phyloP scores from a whole-genome alignment of 371 early-diverging fungal genomes.

The Quaeritorhiza haematococci region DNA sequence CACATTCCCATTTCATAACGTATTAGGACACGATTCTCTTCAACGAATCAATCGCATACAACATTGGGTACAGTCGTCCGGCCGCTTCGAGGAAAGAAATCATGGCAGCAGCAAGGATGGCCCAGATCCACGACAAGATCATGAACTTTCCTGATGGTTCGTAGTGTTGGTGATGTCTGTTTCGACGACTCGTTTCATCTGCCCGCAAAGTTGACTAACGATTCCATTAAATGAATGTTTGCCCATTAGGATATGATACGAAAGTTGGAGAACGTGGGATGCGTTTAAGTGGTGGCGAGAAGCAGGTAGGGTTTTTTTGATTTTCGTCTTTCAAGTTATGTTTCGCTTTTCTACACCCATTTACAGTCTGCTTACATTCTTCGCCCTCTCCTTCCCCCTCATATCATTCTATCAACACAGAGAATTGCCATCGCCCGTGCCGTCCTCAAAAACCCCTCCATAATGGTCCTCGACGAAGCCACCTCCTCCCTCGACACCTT shows the following conservation, averaged over 20 bases:
- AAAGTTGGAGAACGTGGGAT: slow-evolving; percentile 93
- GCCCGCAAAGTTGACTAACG: slow-evolving; percentile 60
- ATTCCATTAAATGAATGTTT: neutral
- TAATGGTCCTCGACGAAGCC: slow-evolving; percentile 55
- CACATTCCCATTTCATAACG: slow-evolving; percentile 1
- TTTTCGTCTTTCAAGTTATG: slow-evolving; percentile 75
- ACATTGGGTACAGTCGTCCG: slow-evolving; percentile 37
- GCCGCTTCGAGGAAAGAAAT: slow-evolving; percentile 57
- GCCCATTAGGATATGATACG: slow-evolving; percentile 71
- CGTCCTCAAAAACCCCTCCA: slow-evolving; percentile 55
- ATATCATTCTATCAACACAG: slow-evolving; percentile 51
- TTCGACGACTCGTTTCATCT: no score
- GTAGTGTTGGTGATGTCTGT: slow-evolving; percentile 27
- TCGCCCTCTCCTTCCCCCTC: neutral
- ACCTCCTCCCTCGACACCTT: slow-evolving; percentile 88
- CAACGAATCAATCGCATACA: slow-evolving; percentile 37
- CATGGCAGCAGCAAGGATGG: slow-evolving; percentile 70
- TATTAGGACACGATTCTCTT: slow-evolving; percentile 37
- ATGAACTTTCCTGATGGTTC: slow-evolving; percentile 33
- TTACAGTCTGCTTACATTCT: slow-evolving; percentile 67
- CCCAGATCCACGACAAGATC: slow-evolving; percentile 55
- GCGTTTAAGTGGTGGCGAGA: slow-evolving; percentile 83
- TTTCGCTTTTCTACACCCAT: no score
- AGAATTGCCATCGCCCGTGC: slow-evolving; percentile 81
- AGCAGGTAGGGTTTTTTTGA: slow-evolving; percentile 66